A percentile compares a stretch with the other conserved stretches of the same genome.
Evolutionary conservation across 495 filamentous ascomycete genomes (phyloP).

Genomic region (Parmelia sp.): DNA sequence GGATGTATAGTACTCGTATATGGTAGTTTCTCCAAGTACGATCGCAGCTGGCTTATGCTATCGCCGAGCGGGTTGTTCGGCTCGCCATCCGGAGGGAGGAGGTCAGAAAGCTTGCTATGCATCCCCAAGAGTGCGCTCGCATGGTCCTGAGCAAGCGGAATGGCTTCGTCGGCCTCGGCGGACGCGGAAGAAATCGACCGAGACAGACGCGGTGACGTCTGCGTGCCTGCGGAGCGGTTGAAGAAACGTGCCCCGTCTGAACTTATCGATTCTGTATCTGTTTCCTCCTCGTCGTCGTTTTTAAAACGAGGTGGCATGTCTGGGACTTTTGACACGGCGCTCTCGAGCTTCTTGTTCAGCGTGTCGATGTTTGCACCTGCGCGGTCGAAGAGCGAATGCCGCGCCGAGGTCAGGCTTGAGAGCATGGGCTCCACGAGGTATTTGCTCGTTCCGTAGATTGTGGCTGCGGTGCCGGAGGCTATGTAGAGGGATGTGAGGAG

Average conservation of each 20-base stretch:
- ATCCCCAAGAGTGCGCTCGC: slow-evolving; percentile 8
- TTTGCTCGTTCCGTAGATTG: slow-evolving; percentile 74
- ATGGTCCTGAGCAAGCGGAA: background rate
- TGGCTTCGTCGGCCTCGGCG: background rate
- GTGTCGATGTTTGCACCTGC: slow-evolving; percentile 56
- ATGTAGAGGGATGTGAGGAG: slow-evolving; percentile 75
- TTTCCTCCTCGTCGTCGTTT: slow-evolving; percentile 34
- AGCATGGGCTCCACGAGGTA: slow-evolving; percentile 81
- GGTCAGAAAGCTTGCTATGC: slow-evolving; percentile 10
- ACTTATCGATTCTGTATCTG: slow-evolving; percentile 42
- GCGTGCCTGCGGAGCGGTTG: slow-evolving; percentile 81
- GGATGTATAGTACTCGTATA: slow-evolving; percentile 28
- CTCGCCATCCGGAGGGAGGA: slow-evolving; percentile 7
- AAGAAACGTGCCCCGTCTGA: slow-evolving; percentile 78
- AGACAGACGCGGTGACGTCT: slow-evolving; percentile 59
- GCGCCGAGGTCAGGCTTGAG: slow-evolving; percentile 62
- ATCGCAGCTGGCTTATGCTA: slow-evolving; percentile 40
- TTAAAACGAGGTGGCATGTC: slow-evolving; percentile 26
- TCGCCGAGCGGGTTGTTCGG: slow-evolving; percentile 37
- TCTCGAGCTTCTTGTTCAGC: slow-evolving; percentile 69
- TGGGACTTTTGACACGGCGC: slow-evolving; percentile 58
- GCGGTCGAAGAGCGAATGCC: slow-evolving; percentile 70
- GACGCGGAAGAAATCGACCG: slow-evolving; percentile 30
- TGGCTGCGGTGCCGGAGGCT: slow-evolving; percentile 60
- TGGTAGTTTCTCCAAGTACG: slow-evolving; percentile 46